A percentile compares a stretch with the other conserved stretches of the same genome.
Conservation (phyloP, 345 rosid species). For the Euphorbia peplus region DNA sequence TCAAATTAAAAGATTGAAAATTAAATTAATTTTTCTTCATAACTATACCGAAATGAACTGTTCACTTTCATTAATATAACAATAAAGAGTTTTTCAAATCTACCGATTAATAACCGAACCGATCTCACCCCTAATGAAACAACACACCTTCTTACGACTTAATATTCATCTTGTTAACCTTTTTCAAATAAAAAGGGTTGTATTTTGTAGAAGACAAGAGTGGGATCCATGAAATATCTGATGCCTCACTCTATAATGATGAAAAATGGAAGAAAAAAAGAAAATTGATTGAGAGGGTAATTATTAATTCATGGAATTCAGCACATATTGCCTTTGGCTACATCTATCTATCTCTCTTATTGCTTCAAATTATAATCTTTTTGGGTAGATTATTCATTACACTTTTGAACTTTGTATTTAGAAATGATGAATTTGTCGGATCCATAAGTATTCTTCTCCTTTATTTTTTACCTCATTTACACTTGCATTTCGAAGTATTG, state of each 20-base stretch:
- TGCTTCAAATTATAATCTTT: slow-evolving; percentile 43
- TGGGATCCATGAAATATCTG: slow-evolving; percentile 58
- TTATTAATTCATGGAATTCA: slow-evolving; percentile 95
- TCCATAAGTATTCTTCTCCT: slow-evolving; percentile 16
- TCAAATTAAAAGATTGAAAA: too few species aligned
- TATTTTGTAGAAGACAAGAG: slow-evolving; percentile 27
- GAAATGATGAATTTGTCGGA: slow-evolving; percentile 54
- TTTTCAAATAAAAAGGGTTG: too few species aligned
- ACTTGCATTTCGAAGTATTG: too few species aligned
- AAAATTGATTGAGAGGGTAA: slow-evolving; percentile 65
- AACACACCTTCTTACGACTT: too few species aligned
- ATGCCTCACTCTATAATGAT: slow-evolving; percentile 79
- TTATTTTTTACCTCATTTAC: not conserved
- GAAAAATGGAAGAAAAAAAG: slow-evolving; percentile 48
- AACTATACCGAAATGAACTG: too few species aligned
- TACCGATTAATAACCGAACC: too few species aligned
- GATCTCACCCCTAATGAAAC: too few species aligned
- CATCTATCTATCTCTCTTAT: slow-evolving; percentile 38
- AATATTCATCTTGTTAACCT: too few species aligned
- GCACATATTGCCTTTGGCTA: slow-evolving; percentile 34
- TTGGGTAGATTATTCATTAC: slow-evolving; percentile 34
- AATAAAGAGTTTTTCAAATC: too few species aligned
- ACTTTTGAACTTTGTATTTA: slow-evolving; percentile 40
- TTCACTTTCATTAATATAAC: too few species aligned
- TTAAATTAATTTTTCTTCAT: too few species aligned